Conservation (phyloP, 805 yeast species). For the Yarrowia hollandica region DNA sequence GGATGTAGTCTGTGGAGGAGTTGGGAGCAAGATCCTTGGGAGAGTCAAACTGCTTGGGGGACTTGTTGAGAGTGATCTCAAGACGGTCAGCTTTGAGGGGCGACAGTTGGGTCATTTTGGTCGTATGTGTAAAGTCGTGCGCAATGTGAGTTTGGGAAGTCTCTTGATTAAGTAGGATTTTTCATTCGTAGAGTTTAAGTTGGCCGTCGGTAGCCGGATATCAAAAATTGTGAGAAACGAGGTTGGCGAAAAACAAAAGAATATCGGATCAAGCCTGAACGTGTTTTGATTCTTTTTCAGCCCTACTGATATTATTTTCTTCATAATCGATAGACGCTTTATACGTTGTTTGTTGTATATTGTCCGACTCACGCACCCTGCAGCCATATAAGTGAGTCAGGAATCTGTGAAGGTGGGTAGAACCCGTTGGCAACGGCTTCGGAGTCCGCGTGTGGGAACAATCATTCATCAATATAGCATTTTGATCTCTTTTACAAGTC, state of each 20-base stretch:
- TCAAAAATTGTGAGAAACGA: too few species aligned
- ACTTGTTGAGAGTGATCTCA: conserved; percentile 46
- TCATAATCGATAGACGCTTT: too few species aligned
- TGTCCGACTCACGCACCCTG: background rate
- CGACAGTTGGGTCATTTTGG: conserved; percentile 36
- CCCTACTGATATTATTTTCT: too few species aligned
- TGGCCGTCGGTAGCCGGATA: conserved; percentile 21
- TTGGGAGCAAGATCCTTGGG: conserved; percentile 70
- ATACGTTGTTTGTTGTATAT: too few species aligned
- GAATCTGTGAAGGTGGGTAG: too few species aligned
- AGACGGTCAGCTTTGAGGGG: conserved; percentile 58
- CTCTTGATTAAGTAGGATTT: conserved; percentile 7
- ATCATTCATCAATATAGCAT: too few species aligned
- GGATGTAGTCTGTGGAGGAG: conserved; percentile 78
- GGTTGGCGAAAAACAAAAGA: too few species aligned
- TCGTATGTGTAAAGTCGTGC: background rate
- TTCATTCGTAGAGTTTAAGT: conserved; percentile 4
- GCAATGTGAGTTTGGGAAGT: background rate
- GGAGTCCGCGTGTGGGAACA: background rate
- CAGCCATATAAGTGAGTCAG: background rate
- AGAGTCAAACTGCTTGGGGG: conserved; percentile 59
- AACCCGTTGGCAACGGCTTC: too few species aligned
- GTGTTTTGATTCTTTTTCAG: too few species aligned
- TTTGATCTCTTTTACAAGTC: background rate
- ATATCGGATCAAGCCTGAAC: too few species aligned